Base-by-base conservation (phyloP, 495 filamentous ascomycete species). In the Poronia punctata region DNA sequence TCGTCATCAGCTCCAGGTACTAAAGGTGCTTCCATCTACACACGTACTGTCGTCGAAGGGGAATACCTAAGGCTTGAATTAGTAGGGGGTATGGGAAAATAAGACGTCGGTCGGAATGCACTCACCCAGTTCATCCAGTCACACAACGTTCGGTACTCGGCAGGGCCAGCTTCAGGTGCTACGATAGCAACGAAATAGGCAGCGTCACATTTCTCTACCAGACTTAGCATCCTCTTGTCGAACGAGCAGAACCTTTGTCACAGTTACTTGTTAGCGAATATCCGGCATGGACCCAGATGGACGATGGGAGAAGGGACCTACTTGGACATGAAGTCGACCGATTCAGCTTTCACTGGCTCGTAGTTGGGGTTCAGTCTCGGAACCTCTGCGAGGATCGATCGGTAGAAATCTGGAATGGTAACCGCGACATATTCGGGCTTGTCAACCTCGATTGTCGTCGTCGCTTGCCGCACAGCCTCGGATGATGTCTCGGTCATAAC, bases 61-160 rank as follows among this genome's bases (percentile, higher is more conserved):
- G 16, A 40, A 40, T 12, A 30, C 37, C 27, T 40, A 3, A 27
- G 6, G 6, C 2, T 18, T 12, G 23, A 16, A 11, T 40, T 5
- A 40, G 19, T 22, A 40, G 15, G 23, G 15, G 12, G 8, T n/a
- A 12, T 21, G 11, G 7, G 6, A 12, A n/a, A n/a, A n/a, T n/a
- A 11, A 19, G 22, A 9, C 12, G 11, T 6, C 34, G n/a, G n/a
- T n/a, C n/a, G n/a, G n/a, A n/a, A n/a, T 16, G 19, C 9, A 42
- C 31, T 37, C 40, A 62, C 60, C 60, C 60, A 64, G 15, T 62
- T 64, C 2, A 51, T 50, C 56, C 56, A 64, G 15, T 62, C 60
- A 44, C 46, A 56, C 2, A 60, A 11, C 3, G 56, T 58, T 24
- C 53, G 42, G 20, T 58, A 48, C 32, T 53, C 48, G 8, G 46